Evolutionary conservation across 164 flowering plant species (phyloP).

Genomic region (grape (Vitis vinifera)): DNA sequence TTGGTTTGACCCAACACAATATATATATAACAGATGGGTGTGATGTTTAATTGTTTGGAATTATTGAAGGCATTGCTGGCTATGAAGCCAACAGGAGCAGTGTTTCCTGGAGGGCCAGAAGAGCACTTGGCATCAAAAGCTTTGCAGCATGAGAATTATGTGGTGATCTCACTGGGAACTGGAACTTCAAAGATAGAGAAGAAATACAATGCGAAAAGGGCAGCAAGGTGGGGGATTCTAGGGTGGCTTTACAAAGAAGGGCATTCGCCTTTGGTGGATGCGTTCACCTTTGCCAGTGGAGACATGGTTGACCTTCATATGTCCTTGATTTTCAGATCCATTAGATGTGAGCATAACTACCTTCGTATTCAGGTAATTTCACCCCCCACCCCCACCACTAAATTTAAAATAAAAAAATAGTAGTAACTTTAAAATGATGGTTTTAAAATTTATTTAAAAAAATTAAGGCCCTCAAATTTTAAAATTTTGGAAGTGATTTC

Average conservation of each 20-base stretch:
- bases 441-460: too few relatives aligned
- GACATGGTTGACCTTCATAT: slow-evolving; percentile 14
- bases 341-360: neutral
- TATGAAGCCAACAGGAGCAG: neutral
- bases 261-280: slow-evolving; percentile 1
- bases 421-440: too few relatives aligned
- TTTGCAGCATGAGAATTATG: neutral
- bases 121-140: neutral
- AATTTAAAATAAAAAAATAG: too few relatives aligned
- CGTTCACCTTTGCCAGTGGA: neutral
- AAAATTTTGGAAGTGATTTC: too few relatives aligned
- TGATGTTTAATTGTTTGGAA: too few relatives aligned
- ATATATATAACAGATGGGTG: too few relatives aligned
- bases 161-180: slow-evolving; percentile 13
- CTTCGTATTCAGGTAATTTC: slow-evolving; percentile 9
- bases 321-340: slow-evolving; percentile 1
- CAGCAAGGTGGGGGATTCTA: slow-evolving; percentile 10
- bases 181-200: slow-evolving; percentile 4
- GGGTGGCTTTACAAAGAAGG: slow-evolving; percentile 6
- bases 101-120: neutral
- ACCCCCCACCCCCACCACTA: too few relatives aligned
- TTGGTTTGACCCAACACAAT: too few relatives aligned
- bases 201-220: slow-evolving; percentile 9
- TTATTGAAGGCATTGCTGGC: too few relatives aligned
- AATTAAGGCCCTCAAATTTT: too few relatives aligned